Evolutionary conservation across 2,329 filamentous ascomycete species (phyloP).

Genomic region (Aspergillus felis): DNA sequence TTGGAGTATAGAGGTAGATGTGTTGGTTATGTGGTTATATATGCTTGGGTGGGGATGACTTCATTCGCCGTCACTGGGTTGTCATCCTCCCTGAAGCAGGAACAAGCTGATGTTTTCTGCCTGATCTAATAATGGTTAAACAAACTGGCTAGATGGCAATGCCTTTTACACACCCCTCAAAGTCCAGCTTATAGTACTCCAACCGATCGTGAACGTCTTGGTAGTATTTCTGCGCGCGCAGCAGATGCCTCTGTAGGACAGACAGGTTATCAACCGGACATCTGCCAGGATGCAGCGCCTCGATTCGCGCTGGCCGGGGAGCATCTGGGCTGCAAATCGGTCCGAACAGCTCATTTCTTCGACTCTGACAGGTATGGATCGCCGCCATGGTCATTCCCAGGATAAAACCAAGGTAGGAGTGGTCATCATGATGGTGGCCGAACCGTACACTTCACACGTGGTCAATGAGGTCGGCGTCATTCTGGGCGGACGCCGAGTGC

Average conservation of each 20-base stretch:
- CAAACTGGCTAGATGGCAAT: too few relatives aligned
- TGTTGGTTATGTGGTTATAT: neutral
- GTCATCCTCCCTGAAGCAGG: neutral
- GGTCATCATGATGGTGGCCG: neutral
- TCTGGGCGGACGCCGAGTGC: conserved; percentile 5
- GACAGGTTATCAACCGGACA: conserved; percentile 4
- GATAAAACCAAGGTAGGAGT: neutral
- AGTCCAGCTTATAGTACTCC: neutral
- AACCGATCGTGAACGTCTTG: neutral
- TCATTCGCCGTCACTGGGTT: neutral
- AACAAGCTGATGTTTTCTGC: too few relatives aligned
- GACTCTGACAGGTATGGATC: conserved; percentile 3
- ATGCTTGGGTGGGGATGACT: neutral
- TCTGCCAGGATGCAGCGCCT: conserved; percentile 1
- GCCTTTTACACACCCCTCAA: neutral
- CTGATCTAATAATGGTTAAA: too few relatives aligned
- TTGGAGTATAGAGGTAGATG: neutral
- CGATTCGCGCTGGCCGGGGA: neutral
- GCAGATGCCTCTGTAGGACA: conserved; percentile 3
- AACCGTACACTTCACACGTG: conserved; percentile 5
- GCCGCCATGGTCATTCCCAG: too few relatives aligned
- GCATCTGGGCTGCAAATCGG: neutral
- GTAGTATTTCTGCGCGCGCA: conserved; percentile 3
- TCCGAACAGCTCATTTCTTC: conserved; percentile 10
- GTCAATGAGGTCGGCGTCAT: conserved; percentile 6